phyloP scores from a whole-genome alignment of 106 monocot genomes.

The Dendrobium huoshanense region DNA sequence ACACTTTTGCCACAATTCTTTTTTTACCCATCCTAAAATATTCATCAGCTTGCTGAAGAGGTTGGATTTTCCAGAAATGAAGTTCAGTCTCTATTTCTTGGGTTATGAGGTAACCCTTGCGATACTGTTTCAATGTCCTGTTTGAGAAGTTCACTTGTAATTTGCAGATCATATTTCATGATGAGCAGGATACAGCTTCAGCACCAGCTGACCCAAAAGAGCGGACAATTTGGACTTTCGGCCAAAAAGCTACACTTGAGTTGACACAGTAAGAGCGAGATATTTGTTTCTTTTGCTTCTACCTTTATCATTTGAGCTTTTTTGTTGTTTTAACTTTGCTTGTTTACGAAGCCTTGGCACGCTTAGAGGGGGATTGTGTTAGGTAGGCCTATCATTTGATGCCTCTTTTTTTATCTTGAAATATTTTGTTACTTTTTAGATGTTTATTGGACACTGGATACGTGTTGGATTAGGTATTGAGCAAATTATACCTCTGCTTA shows the following conservation, averaged over 20 bases:
- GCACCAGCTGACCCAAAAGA: slow-evolving; percentile 69
- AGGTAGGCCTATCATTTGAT: background rate
- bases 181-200: slow-evolving; percentile 49
- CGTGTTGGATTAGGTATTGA: background rate
- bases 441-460: background rate
- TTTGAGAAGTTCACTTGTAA: background rate
- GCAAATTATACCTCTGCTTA: background rate
- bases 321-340: background rate
- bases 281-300: background rate
- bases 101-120: slow-evolving; percentile 82
- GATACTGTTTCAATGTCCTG: background rate
- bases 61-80: slow-evolving; percentile 94
- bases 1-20: background rate
- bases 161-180: background rate
- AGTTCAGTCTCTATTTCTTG: slow-evolving; percentile 93
- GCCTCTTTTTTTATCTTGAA: background rate
- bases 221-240: slow-evolving; percentile 81
- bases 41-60: slow-evolving; percentile 75
- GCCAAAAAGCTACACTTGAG: slow-evolving; percentile 93
- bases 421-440: background rate
- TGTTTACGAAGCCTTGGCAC: background rate
- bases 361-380: background rate
- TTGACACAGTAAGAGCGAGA: slow-evolving; percentile 69
- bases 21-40: background rate
- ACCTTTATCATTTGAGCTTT: background rate